Conservation (phyloP, 805 yeast species). For the Pichia eremophila region DNA sequence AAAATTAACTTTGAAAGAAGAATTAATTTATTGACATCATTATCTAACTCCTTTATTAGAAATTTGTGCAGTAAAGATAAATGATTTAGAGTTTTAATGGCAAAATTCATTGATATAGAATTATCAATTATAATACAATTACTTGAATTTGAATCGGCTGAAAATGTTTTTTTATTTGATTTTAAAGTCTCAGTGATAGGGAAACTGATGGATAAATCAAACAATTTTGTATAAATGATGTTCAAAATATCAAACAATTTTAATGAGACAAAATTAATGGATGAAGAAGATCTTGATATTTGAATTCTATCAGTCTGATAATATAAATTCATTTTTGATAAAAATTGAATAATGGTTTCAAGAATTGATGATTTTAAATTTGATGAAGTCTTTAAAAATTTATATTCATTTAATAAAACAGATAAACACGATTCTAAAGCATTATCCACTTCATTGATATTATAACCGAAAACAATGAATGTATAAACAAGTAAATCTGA, state of each 20-base stretch:
- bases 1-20: conserved; percentile 20
- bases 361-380: conserved; percentile 20
- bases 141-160: conserved; percentile 12
- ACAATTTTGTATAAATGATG: conserved; percentile 16
- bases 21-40: conserved; percentile 27
- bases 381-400: conserved; percentile 6
- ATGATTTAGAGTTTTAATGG: conserved; percentile 18
- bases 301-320: conserved; percentile 22
- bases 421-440: conserved; percentile 20
- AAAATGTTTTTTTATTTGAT: conserved; percentile 8
- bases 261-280: conserved; percentile 23
- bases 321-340: conserved; percentile 24
- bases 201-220: conserved; percentile 11
- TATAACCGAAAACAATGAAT: conserved; percentile 22
- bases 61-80: conserved; percentile 22
- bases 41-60: conserved; percentile 23
- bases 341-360: conserved; percentile 23
- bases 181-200: not conserved
- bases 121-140: conserved; percentile 5
- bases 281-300: conserved; percentile 13
- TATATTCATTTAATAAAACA: conserved; percentile 14
- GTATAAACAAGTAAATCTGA: conserved; percentile 26
- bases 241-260: conserved; percentile 21
- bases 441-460: conserved; percentile 16
- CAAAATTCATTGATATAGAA: conserved; percentile 12